These are phyloP conservation scores for Fusarium torreyae DNA, from an alignment of 2,329 filamentous ascomycete species.

Conservation along the genomic window DNA sequence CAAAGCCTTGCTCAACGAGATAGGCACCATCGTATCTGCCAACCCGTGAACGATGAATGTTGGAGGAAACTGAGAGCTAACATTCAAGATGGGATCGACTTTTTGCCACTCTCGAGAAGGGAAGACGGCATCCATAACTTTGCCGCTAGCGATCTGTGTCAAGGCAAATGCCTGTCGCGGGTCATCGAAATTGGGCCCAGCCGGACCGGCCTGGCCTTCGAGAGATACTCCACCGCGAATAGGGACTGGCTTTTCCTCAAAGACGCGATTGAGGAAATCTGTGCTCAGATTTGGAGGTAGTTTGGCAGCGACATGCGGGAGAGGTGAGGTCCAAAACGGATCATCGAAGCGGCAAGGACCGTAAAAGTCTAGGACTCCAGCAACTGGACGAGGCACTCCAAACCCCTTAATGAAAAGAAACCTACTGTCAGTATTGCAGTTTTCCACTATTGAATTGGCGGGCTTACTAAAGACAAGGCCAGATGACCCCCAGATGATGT, in stretches of 20 bases:
- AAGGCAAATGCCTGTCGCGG: conserved; percentile 10
- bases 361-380: conserved; percentile 11
- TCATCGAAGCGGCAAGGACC: conserved; percentile 2
- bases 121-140: not conserved
- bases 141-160: not conserved
- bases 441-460: accelerated
- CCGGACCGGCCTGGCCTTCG: conserved; percentile 4
- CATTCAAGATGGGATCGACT: conserved; percentile 8
- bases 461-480: not conserved
- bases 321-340: not conserved
- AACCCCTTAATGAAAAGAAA: not conserved
- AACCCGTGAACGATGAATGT: conserved; percentile 1
- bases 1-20: conserved; percentile 1
- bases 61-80: not conserved
- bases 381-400: conserved; percentile 6
- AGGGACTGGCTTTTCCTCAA: not conserved
- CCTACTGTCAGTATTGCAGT: not conserved
- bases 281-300: not conserved
- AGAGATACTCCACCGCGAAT: conserved; percentile 4
- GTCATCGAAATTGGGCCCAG: conserved; percentile 5
- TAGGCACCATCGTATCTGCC: conserved; percentile 5
- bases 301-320: conserved; percentile 7
- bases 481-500: conserved; percentile 16
- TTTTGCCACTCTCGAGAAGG: conserved; percentile 6
- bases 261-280: conserved; percentile 5